These are phyloP conservation scores for Coffea canephora DNA, from an alignment of 257 asterid species.

Conservation along the genomic window DNA sequence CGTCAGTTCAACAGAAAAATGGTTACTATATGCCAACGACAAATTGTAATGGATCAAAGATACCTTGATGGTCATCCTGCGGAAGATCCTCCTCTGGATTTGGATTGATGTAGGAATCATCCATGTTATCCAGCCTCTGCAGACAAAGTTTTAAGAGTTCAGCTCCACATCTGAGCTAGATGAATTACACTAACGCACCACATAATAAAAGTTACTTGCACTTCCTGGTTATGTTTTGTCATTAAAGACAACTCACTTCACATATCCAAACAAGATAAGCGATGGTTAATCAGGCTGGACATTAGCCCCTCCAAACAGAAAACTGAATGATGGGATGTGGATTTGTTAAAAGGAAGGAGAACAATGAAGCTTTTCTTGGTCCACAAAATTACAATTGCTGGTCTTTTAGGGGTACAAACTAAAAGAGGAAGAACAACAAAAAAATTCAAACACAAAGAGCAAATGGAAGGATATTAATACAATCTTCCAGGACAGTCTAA, in stretches of 20 bases:
- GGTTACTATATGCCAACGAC: not conserved
- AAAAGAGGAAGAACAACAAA: not conserved
- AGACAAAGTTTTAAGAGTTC: conserved; percentile 8
- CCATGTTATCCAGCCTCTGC: conserved; percentile 76
- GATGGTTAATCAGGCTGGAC: not conserved
- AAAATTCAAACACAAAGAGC: not conserved
- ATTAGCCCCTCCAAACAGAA: not conserved
- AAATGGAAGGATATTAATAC: not conserved
- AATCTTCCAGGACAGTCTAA: not conserved
- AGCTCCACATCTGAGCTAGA: not conserved
- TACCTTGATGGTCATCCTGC: conserved; percentile 81
- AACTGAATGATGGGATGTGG: not conserved
- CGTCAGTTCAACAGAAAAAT: not conserved
- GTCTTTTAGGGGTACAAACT: not conserved
- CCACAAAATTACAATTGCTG: not conserved
- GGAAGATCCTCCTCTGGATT: conserved; percentile 36
- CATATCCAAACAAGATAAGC: not conserved
- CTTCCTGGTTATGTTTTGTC: not conserved
- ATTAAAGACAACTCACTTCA: not conserved
- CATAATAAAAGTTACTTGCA: not conserved
- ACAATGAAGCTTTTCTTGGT: not conserved
- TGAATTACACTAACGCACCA: not conserved
- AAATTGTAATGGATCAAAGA: conserved; percentile 13
- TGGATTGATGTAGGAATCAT: conserved; percentile 43
- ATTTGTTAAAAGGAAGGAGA: not conserved